Percentiles rank a stretch among this genome's conserved stretches.
Conservation (phyloP, 176 grass and related monocot genomes). For the Oryza australiensis region DNA sequence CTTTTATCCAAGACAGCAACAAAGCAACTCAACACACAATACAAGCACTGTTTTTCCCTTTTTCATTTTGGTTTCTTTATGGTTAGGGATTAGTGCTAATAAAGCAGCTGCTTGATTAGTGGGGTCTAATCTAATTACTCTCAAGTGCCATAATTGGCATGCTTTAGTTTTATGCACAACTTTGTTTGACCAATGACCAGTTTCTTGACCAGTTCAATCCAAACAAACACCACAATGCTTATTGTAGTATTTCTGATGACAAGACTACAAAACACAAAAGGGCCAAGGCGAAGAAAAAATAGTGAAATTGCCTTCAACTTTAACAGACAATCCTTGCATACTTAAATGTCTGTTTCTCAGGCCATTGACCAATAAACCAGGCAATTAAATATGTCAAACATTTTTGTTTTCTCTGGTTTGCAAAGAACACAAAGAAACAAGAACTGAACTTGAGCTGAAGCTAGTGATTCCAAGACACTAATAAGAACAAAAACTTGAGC, state of each 20-base stretch:
- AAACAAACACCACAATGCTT: conserved; percentile 21
- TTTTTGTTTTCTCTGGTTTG: neutral
- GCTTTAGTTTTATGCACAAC: conserved; percentile 26
- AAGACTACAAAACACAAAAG: conserved; percentile 48
- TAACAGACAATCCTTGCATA: conserved; percentile 38
- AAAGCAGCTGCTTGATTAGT: conserved; percentile 57
- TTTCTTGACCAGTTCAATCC: conserved; percentile 44
- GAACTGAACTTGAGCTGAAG: neutral
- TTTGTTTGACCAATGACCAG: conserved; percentile 56
- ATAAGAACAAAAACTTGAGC: conserved; percentile 42
- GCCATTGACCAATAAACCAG: conserved; percentile 24
- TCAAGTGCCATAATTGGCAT: conserved; percentile 51
- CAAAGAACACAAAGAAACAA: neutral
- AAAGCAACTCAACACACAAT: conserved; percentile 38
- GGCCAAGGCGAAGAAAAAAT: conserved; percentile 34
- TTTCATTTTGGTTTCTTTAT: conserved; percentile 36
- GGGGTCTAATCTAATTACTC: conserved; percentile 51
- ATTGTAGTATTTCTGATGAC: neutral
- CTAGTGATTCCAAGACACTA: neutral
- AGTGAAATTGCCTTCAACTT: conserved; percentile 36
- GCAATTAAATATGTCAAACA: neutral
- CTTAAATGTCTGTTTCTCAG: conserved; percentile 7
- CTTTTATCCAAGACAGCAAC: conserved; percentile 30
- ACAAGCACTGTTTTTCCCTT: conserved; percentile 24
- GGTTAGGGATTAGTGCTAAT: conserved; percentile 53